Conservation (phyloP, 371 early-diverging fungal genomes). For the Mucor circinelloides region DNA sequence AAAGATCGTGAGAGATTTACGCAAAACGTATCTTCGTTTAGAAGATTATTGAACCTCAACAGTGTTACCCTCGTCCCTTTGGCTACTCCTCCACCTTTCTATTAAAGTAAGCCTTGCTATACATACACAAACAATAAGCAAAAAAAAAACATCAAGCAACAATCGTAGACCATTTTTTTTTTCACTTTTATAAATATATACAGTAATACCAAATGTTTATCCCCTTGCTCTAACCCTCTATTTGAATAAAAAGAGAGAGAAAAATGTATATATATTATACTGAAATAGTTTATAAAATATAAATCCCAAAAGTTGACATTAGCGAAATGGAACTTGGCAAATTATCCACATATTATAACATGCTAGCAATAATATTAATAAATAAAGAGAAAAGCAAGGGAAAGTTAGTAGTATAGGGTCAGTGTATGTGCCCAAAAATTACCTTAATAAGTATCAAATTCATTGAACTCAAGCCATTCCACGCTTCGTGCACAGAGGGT, state of each 20-base stretch:
- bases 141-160: neutral
- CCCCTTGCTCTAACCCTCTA: neutral
- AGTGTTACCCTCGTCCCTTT: constrained; percentile 56
- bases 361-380: too few relatives aligned
- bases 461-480: too few relatives aligned
- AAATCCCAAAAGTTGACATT: too few relatives aligned
- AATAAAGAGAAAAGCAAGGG: too few relatives aligned
- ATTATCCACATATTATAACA: too few relatives aligned
- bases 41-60: constrained; percentile 58
- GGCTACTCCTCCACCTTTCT: constrained; percentile 19
- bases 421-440: too few relatives aligned
- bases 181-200: neutral
- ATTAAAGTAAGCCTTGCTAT: neutral
- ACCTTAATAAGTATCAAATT: too few relatives aligned
- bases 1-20: constrained; percentile 83
- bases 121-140: neutral
- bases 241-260: neutral
- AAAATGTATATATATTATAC: neutral
- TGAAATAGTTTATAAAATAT: too few relatives aligned
- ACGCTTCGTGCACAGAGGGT: too few relatives aligned
- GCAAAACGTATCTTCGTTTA: constrained; percentile 72
- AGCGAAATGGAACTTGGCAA: too few relatives aligned
- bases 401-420: too few relatives aligned
- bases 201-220: neutral
- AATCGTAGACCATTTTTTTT: neutral